Base-by-base conservation (phyloP, 2,329 filamentous ascomycete species). In the Aspergillus luchuensis region DNA sequence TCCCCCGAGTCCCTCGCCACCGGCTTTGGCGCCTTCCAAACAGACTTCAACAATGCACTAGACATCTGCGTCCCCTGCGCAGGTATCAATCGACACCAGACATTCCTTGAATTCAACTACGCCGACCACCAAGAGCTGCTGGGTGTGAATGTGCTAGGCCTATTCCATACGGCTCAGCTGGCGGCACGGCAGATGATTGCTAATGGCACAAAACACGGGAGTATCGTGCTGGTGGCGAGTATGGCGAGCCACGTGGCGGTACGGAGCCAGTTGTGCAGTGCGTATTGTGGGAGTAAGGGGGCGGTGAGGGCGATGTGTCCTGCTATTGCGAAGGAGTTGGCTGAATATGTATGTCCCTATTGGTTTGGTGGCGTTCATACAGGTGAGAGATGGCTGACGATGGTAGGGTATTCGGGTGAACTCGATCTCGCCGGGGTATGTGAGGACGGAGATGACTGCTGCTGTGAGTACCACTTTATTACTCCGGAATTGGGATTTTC, bases 181-280 rank as follows among this genome's bases (percentile, higher is more conserved):
- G 82, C 80, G 2, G 82, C 81, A 0, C 76, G 79, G 59, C 77
- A 79, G 28, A 85, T 85, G 79, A 81, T 84, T 33, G 73, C 75
- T 1, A 84, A 81, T 63, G 78, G 78, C 2, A 84, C 82, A 0
- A 79, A 78, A 57, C 77, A 77, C 56, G 82, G 83, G 0, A 83
- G 82, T 59, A 84, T 85, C 56, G 75, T 85, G 10, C 69, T 85
- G 3, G 80, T 85, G 0, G 82, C 82, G 0, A 83, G 81, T 56
- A 85, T 85, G 66, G 82, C 82, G 0, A 80, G 79, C 28, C 75
- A 82, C 57, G 81, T 84, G 64, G 82, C 82, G 0, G 79, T 84
- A 17, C 75, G 80, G 8, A 80, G 78, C 13, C 81, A 85, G 66
- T 69, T 76, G 36, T 81, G 78, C 50, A 80, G 77, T 43, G 79